Evolutionary conservation across 2,329 filamentous ascomycete genomes (phyloP).

Genomic region (Thermothelomyces thermophilus): DNA sequence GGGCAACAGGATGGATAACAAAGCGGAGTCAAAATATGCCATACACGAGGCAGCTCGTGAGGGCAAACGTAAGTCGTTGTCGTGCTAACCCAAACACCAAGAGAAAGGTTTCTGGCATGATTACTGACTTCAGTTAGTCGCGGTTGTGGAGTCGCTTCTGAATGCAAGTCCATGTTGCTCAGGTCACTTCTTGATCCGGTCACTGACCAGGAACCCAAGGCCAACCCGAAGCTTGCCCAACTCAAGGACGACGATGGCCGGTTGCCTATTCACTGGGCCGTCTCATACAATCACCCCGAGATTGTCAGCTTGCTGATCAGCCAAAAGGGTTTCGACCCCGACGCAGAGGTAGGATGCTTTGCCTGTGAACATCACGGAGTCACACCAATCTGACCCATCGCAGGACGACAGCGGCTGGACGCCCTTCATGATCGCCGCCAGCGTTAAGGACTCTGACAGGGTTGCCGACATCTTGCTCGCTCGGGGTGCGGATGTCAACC

Average conservation of each 20-base stretch:
- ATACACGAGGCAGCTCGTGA: slow-evolving; percentile 84
- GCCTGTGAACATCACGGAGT: neutral
- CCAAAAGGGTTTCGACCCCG: slow-evolving; percentile 70
- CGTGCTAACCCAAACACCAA: neutral
- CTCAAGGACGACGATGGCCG: slow-evolving; percentile 78
- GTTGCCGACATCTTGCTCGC: slow-evolving; percentile 61
- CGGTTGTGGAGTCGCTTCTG: slow-evolving; percentile 67
- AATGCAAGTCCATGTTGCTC: slow-evolving; percentile 42
- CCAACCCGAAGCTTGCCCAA: slow-evolving; percentile 69
- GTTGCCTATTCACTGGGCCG: slow-evolving; percentile 89
- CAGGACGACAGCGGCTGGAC: slow-evolving; percentile 77
- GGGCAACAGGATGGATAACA: slow-evolving; percentile 27
- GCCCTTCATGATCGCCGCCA: slow-evolving; percentile 74
- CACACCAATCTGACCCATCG: neutral
- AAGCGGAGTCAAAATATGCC: slow-evolving; percentile 60
- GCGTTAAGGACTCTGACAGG: slow-evolving; percentile 63
- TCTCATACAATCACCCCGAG: slow-evolving; percentile 69
- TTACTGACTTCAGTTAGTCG: slow-evolving; percentile 41
- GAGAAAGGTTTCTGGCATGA: neutral
- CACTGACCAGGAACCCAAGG: slow-evolving; percentile 38
- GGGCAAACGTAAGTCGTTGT: slow-evolving; percentile 60
- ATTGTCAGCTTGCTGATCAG: slow-evolving; percentile 69
- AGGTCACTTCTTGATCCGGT: neutral
- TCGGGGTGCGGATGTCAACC: slow-evolving; percentile 65
- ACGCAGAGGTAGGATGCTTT: slow-evolving; percentile 57